Conservation (phyloP, 2,329 filamentous ascomycete genomes). For the Hypoxylon sp. region DNA sequence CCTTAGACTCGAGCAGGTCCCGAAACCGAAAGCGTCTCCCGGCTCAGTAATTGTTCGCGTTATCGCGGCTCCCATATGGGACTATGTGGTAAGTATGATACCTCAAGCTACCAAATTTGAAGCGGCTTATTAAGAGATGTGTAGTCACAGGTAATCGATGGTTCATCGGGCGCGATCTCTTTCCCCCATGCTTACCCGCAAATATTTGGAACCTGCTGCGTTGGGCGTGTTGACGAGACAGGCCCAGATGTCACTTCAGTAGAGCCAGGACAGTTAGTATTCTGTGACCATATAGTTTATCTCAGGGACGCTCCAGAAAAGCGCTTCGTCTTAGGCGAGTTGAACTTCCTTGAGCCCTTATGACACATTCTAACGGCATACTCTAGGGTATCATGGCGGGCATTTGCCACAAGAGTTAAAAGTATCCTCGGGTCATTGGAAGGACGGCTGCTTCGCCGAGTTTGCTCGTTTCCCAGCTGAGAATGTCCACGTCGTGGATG, state of each 20-base stretch:
- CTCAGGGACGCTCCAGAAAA: neutral
- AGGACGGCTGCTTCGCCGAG: slow-evolving; percentile 1
- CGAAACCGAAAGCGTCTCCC: neutral
- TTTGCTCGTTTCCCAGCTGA: neutral
- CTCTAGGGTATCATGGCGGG: neutral
- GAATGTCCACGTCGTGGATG: neutral
- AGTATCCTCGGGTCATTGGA: neutral
- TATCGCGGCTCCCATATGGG: slow-evolving; percentile 1
- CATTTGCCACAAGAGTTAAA: neutral
- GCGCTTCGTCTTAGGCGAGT: neutral
- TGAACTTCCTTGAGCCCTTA: neutral
- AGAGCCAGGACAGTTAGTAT: neutral
- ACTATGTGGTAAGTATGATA: neutral
- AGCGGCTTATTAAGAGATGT: neutral
- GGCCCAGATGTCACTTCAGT: neutral
- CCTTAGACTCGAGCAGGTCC: neutral
- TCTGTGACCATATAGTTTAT: slow-evolving; percentile 1
- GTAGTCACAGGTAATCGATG: neutral
- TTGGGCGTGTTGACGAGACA: neutral
- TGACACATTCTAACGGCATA: neutral
- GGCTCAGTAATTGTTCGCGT: neutral
- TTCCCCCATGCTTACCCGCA: neutral
- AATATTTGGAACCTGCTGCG: neutral
- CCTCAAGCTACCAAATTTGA: neutral
- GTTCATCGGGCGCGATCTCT: neutral